Base-by-base conservation (phyloP, 768 basidiomycete species). In the Suillus paluster region DNA sequence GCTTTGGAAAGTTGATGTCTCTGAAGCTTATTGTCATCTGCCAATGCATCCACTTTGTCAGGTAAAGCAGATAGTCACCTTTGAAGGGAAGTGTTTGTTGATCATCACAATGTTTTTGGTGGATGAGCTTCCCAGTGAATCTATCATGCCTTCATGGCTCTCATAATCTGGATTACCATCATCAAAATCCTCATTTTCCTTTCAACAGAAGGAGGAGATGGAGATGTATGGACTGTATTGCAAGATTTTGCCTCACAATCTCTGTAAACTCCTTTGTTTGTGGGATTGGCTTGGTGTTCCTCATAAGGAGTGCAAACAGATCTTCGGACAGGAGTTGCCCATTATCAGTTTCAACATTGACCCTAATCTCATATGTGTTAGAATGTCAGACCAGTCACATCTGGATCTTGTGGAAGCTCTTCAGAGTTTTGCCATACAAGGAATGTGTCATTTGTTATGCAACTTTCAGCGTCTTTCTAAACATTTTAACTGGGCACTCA, bases 401-500 rank as follows among this genome's bases (percentile, higher is more conserved):
- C 1, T 25, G 25, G 33, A 36, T 17, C 53, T 60, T 17, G 21
- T 60, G 6, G 30, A 30, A 9, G 8, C 8, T 34, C 25, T 52
- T 4, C 25, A 11, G 17, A 38, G 12, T 12, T 54, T 48, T 54
- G 21, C 49, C 3, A 19, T 52, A 7, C 49, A 52, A 15, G 25
- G 49, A 3, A 25, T 21, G 5, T 58, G 64, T 15, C 63, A 62
- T 7, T 36, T 64, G 2, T 63, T 75, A 1, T 50, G 59, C n/a
- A 67, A 71, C 19, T 74, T 57, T 42, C 71, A 76, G 52, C 57
- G 62, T 3, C 56, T 79, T 0, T 57, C 68, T 0, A 76, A 77
- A 0, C 74, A 69, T 60, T 42, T 70, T 11, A 77, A 75, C 41
- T 79, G 78, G 77, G 23, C 66, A 0, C 66, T 79, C 17, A 77